These are phyloP conservation scores for Talaromyces pinophilus DNA, from an alignment of 2,329 filamentous ascomycete genomes.

Conservation along the genomic window DNA sequence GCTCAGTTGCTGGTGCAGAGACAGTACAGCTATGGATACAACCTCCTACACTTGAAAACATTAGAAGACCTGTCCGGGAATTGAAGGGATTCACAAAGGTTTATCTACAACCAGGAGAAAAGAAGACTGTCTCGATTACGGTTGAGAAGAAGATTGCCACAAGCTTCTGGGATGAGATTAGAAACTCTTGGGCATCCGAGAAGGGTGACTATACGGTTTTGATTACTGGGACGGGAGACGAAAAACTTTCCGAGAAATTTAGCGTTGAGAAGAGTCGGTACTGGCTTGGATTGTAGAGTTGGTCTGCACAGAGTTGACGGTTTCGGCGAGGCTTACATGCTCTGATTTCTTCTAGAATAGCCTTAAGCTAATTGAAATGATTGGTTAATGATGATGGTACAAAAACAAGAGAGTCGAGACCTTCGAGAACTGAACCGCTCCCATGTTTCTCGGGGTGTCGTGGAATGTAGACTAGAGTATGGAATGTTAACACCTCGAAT, in stretches of 20 bases:
- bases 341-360: background rate
- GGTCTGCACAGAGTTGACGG: background rate
- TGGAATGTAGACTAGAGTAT: constrained; percentile 12
- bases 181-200: constrained; percentile 66
- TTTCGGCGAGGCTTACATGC: background rate
- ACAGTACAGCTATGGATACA: constrained; percentile 59
- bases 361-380: background rate
- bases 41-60: constrained; percentile 49
- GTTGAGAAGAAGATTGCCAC: constrained; percentile 65
- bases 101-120: constrained; percentile 61
- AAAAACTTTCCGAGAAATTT: constrained; percentile 56
- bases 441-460: background rate
- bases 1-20: constrained; percentile 54
- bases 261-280: constrained; percentile 62
- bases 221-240: constrained; percentile 59
- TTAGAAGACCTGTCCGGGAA: constrained; percentile 62
- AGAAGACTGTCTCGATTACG: constrained; percentile 57
- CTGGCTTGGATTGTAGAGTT: constrained; percentile 63
- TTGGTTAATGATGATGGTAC: background rate
- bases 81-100: constrained; percentile 68
- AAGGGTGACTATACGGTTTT: constrained; percentile 65
- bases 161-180: constrained; percentile 70
- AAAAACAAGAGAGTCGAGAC: no score
- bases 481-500: constrained; percentile 21
- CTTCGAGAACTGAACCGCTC: background rate